Evolutionary conservation across 495 filamentous ascomycete species (phyloP).

Genomic region (Talaromyces ruber): DNA sequence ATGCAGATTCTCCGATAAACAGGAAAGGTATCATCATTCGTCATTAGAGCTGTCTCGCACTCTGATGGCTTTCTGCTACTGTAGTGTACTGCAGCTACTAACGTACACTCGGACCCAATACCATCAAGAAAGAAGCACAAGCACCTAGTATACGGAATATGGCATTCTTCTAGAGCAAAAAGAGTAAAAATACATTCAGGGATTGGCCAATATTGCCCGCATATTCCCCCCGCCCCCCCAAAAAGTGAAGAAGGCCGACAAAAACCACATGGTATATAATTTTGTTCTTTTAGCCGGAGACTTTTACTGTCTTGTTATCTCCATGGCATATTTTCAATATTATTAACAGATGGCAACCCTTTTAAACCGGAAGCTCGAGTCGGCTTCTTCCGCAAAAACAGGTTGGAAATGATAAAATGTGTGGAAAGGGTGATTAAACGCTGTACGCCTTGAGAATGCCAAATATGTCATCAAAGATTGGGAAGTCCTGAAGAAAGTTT

Average conservation of each 20-base stretch:
- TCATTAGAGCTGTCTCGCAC: background rate
- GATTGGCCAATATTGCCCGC: background rate
- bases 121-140: background rate
- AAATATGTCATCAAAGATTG: conserved; percentile 4
- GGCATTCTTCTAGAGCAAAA: background rate
- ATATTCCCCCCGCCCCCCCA: background rate
- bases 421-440: background rate
- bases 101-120: background rate
- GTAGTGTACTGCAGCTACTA: background rate
- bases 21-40: background rate
- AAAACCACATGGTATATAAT: background rate
- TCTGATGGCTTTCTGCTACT: background rate
- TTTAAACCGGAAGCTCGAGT: background rate
- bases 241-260: background rate
- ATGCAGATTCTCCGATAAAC: background rate
- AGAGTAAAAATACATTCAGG: background rate
- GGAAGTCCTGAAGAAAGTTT: background rate
- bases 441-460: conserved; percentile 6
- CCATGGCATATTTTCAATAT: background rate
- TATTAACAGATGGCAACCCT: background rate
- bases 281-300: background rate
- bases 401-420: background rate
- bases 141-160: background rate
- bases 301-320: background rate
- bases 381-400: background rate